A percentile compares a stretch with the other conserved stretches of the same genome.
phyloP scores from a whole-genome alignment of 371 early-diverging fungal species.

The Furculomyces boomerangus region DNA sequence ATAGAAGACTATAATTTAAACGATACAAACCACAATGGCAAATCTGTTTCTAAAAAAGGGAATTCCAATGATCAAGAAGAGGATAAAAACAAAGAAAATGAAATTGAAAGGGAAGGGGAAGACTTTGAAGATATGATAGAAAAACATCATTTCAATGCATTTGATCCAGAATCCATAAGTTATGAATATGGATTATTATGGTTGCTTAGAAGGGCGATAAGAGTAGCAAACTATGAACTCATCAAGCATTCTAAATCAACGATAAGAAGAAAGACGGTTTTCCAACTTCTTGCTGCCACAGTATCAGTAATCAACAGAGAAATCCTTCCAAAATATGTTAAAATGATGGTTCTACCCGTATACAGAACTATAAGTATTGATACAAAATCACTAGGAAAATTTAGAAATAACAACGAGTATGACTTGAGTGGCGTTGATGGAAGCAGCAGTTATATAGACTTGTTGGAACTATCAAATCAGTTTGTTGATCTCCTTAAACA shows the following conservation, averaged over 20 bases:
- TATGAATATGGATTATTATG: neutral
- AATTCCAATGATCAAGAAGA: constrained; percentile 58
- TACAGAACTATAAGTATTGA: neutral
- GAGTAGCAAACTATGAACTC: neutral
- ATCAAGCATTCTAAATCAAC: neutral
- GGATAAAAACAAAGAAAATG: constrained; percentile 57
- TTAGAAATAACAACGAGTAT: neutral
- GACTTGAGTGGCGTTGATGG: neutral
- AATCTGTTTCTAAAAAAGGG: constrained; percentile 53
- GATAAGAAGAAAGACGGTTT: neutral
- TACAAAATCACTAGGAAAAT: neutral
- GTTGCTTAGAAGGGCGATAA: neutral
- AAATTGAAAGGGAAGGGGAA: constrained; percentile 35
- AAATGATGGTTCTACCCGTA: neutral
- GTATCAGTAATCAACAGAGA: neutral
- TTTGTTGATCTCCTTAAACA: neutral
- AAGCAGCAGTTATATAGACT: neutral
- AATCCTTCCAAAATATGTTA: neutral
- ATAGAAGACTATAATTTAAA: constrained; percentile 2
- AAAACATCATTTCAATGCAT: neutral
- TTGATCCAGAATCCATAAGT: neutral
- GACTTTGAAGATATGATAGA: constrained; percentile 35
- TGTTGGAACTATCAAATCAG: neutral
- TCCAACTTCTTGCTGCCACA: neutral
- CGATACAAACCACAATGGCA: constrained; percentile 42